Evolutionary conservation across 78 protist species (phyloP), one percentile per base, ranked within the genome.

Genomic region (Dictyostelium purpureum): DNA sequence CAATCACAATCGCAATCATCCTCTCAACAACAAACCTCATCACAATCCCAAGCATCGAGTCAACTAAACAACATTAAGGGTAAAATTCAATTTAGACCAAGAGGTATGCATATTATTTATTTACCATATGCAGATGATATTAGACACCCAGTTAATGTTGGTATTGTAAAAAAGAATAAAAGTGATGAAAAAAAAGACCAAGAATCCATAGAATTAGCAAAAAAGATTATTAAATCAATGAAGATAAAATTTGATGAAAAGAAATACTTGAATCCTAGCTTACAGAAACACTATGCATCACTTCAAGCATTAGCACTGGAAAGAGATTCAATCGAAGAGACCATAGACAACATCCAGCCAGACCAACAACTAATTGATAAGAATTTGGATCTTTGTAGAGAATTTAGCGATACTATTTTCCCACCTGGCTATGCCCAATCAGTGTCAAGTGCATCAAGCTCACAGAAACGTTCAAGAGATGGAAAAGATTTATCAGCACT

Each of bases 301-400:
- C 31, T 94, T 1, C 91, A 94, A n/a, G 96, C 96, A 28, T 1
- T 94, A 3, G 96, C 96, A 43, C 35, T 94, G 59, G 96, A 94
- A 42, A 43, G 94, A 35, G 96, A 94, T 26, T 24, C 31, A 26
- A 82, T 80, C 12, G 96, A 79, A 26, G 51, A 33, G 1, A 74
- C 79, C n/a, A 19, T 28, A 3, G 96, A 94, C 26, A 37, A 12
- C 5, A 77, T 80, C n/a, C 31, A 26, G 33, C 92, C 94, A n/a
- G 87, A 88, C 57, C 35, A n/a, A 69, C 16, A 37, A 40, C 3
- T 56, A 11, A 6, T 65, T n/a, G 59, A 76, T 14, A 71, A 77
- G 2, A 21, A 54, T 6, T 6, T 28, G 0, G 92, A 92, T 45
- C 14, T 26, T 7, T 12, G 69, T 21, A 63, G 77, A 37, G 73